Evolutionary conservation across 805 yeast species (phyloP).

Genomic region (Saccharomycopsis oosterbeekiorum): DNA sequence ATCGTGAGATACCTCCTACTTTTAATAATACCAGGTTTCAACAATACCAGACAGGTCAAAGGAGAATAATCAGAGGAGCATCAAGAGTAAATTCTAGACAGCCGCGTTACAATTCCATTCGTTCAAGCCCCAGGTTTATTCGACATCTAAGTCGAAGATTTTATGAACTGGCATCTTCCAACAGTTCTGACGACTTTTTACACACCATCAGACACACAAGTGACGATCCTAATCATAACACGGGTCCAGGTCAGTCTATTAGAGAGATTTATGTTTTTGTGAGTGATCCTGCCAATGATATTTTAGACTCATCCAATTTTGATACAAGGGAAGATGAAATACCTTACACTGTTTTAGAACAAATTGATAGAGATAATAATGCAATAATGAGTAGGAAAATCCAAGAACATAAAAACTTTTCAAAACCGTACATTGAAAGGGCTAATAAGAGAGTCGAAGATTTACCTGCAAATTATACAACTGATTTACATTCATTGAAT

Average conservation of each 20-base stretch:
- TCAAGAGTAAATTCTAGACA: background rate
- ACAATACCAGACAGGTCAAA: conserved; percentile 1
- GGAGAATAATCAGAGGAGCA: background rate
- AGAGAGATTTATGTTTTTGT: background rate
- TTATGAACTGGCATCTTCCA: background rate
- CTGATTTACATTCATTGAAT: conserved; percentile 22
- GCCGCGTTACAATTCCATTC: background rate
- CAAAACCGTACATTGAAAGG: conserved; percentile 23
- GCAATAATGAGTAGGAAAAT: conserved; percentile 7
- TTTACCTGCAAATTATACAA: conserved; percentile 25
- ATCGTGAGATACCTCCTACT: background rate
- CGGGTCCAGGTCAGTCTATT: background rate
- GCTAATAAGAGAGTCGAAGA: conserved; percentile 20
- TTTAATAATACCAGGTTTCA: background rate
- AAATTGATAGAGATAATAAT: conserved; percentile 10
- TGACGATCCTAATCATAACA: background rate
- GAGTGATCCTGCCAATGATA: background rate
- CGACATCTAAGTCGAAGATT: background rate
- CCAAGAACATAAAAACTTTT: conserved; percentile 8
- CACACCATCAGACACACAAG: background rate
- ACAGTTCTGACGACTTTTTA: background rate
- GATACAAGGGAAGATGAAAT: conserved; percentile 6
- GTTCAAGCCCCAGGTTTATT: background rate
- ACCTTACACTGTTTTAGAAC: conserved; percentile 4
- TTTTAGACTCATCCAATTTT: background rate